These are phyloP conservation scores for Lactarius hatsudake DNA, from an alignment of 768 basidiomycete genomes.

Conservation along the genomic window DNA sequence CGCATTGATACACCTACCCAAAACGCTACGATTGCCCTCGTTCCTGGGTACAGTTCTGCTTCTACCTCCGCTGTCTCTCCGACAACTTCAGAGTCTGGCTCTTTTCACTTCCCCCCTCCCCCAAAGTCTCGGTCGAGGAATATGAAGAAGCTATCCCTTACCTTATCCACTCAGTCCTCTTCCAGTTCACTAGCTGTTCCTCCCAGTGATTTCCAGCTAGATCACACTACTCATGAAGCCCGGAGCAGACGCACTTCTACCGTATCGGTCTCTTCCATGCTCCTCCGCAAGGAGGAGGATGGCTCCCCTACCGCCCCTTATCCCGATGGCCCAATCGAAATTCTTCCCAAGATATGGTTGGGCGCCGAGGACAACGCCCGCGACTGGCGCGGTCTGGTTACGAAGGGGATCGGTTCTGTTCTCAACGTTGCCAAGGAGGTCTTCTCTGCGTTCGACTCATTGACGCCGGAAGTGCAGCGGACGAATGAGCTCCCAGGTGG, in stretches of 20 bases:
- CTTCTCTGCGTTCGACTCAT: slow-evolving; percentile 59
- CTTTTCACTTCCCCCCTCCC: slow-evolving; percentile 41
- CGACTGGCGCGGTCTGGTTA: slow-evolving; percentile 69
- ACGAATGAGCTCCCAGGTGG: slow-evolving; percentile 58
- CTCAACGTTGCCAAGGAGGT: slow-evolving; percentile 96
- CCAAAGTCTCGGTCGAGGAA: slow-evolving; percentile 54
- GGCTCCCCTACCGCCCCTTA: slow-evolving; percentile 68
- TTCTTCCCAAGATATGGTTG: slow-evolving; percentile 84
- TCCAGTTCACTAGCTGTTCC: slow-evolving; percentile 47
- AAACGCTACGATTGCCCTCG: slow-evolving; percentile 48
- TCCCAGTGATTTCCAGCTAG: slow-evolving; percentile 35
- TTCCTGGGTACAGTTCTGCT: slow-evolving; percentile 41
- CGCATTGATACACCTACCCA: slow-evolving; percentile 56
- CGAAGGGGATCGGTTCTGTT: slow-evolving; percentile 73
- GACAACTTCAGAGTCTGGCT: slow-evolving; percentile 52
- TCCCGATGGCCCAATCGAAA: slow-evolving; percentile 73
- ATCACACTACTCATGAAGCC: slow-evolving; percentile 32
- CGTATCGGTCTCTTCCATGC: slow-evolving; percentile 57
- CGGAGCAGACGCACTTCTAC: slow-evolving; percentile 65
- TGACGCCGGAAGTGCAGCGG: slow-evolving; percentile 36
- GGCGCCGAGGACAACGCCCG: slow-evolving; percentile 91
- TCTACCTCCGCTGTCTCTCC: slow-evolving; percentile 52
- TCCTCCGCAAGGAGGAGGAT: slow-evolving; percentile 60
- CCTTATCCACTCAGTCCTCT: slow-evolving; percentile 61
- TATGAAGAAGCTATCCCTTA: slow-evolving; percentile 74